Percentiles rank a stretch among this genome's conserved stretches.
Evolutionary conservation across 768 basidiomycete genomes (phyloP).

Genomic region (Exsudoporus frostii): DNA sequence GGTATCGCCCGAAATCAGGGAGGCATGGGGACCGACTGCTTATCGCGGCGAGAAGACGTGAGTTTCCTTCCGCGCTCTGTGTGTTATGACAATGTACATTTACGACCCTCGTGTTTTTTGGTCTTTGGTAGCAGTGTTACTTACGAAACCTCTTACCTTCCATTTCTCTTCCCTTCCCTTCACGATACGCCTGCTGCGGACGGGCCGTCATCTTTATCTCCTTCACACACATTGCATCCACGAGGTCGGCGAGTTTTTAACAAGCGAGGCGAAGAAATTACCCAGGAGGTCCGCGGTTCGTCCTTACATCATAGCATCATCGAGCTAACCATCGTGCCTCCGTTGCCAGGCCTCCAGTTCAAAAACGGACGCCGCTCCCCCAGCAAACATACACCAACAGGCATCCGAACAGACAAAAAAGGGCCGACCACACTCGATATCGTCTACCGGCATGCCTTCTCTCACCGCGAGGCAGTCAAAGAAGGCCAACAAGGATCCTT

Average conservation of each 20-base stretch:
- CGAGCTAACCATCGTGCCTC: conserved; percentile 14
- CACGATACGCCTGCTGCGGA: conserved; percentile 24
- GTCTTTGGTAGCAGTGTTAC: conserved; percentile 31
- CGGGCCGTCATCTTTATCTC: conserved; percentile 19
- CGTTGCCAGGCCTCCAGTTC: conserved; percentile 19
- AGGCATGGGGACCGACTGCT: conserved; percentile 45
- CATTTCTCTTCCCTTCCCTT: conserved; percentile 54
- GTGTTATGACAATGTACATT: conserved; percentile 18
- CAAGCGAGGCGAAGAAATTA: conserved; percentile 48
- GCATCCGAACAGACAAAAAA: conserved; percentile 24
- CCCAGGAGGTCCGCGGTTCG: conserved; percentile 22
- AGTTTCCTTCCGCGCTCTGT: conserved; percentile 11
- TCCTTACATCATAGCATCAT: conserved; percentile 18
- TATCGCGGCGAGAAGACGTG: conserved; percentile 29
- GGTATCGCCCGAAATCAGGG: conserved; percentile 47
- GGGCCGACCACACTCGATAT: conserved; percentile 22
- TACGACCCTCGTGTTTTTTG: conserved; percentile 8
- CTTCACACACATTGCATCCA: conserved; percentile 24
- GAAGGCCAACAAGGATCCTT: conserved; percentile 19
- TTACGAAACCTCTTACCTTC: conserved; percentile 63
- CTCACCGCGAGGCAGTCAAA: conserved; percentile 10
- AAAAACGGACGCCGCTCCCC: conserved; percentile 4
- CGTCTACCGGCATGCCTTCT: conserved; percentile 9
- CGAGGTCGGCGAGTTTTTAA: conserved; percentile 53
- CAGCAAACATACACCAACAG: conserved; percentile 11